Conservation (phyloP, 306 rosid genomes). For the Abrus pulchellus region DNA sequence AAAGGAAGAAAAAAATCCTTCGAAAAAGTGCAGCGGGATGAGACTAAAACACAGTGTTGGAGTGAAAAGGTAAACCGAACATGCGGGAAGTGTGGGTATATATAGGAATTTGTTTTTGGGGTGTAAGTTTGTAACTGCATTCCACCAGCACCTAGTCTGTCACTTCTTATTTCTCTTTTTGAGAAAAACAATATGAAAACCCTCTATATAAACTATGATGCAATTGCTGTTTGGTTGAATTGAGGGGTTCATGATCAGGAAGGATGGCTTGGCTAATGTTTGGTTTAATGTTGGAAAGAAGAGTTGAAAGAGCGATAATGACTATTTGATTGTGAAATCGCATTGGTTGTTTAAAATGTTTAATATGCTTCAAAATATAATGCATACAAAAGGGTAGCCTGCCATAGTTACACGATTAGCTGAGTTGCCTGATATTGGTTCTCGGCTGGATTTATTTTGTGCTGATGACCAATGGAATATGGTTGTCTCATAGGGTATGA, state of each 20-base stretch:
- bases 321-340: slow-evolving; percentile 5
- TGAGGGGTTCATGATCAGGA: background rate
- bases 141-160: background rate
- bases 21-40: background rate
- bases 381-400: slow-evolving; percentile 1
- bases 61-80: too few species aligned
- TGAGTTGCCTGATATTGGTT: slow-evolving; percentile 20
- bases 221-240: slow-evolving; percentile 29
- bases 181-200: background rate
- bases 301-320: slow-evolving; percentile 25
- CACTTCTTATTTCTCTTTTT: background rate
- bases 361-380: slow-evolving; percentile 28
- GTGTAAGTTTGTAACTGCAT: background rate
- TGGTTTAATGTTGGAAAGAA: background rate
- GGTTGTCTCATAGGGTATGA: slow-evolving; percentile 11
- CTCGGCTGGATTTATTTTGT: slow-evolving; percentile 33
- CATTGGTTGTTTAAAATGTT: background rate
- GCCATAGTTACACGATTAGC: slow-evolving; percentile 27
- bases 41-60: background rate
- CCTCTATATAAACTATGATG: slow-evolving; percentile 3
- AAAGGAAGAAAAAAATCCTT: background rate
- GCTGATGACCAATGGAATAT: slow-evolving; percentile 26
- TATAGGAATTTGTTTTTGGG: background rate
- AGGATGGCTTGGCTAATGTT: slow-evolving; percentile 35
- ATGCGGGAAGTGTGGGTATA: background rate